Conservation (phyloP, 164 flowering plant species). For the Annona squamosa region DNA sequence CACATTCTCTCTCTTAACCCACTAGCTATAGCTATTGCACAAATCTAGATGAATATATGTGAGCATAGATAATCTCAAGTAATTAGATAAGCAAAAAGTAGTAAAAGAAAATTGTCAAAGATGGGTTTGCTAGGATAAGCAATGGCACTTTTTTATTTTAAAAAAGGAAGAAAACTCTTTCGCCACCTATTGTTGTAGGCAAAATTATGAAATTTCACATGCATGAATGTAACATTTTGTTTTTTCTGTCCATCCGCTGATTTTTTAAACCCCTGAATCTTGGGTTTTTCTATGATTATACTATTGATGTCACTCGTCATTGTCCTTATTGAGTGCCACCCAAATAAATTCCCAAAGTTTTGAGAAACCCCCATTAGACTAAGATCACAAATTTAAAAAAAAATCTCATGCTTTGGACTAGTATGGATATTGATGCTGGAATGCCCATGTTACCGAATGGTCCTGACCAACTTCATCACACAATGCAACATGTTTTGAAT, state of each 20-base stretch:
- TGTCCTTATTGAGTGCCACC: background rate
- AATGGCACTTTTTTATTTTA: background rate
- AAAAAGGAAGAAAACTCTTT: background rate
- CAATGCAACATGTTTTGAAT: background rate
- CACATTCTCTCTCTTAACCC: background rate
- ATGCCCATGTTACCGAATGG: background rate
- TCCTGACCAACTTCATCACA: background rate
- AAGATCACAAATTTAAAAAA: background rate
- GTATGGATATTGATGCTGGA: background rate
- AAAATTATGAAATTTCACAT: slow-evolving; percentile 29
- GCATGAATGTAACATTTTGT: slow-evolving; percentile 17
- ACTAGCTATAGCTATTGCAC: slow-evolving; percentile 5
- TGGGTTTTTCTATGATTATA: slow-evolving; percentile 27
- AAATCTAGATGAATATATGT: slow-evolving; percentile 27
- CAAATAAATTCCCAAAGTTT: background rate
- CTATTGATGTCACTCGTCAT: slow-evolving; percentile 13
- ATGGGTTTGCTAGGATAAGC: slow-evolving; percentile 7
- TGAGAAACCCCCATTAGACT: background rate
- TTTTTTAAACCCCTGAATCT: slow-evolving; percentile 11
- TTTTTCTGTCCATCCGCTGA: slow-evolving; percentile 9
- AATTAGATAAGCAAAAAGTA: background rate
- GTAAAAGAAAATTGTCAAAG: background rate
- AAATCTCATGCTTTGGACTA: background rate
- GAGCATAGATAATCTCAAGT: slow-evolving; percentile 4
- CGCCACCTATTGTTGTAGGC: slow-evolving; percentile 6